These are phyloP conservation scores for Colletotrichum cuscutae DNA, from an alignment of 2,329 filamentous ascomycete species.

Conservation along the genomic window DNA sequence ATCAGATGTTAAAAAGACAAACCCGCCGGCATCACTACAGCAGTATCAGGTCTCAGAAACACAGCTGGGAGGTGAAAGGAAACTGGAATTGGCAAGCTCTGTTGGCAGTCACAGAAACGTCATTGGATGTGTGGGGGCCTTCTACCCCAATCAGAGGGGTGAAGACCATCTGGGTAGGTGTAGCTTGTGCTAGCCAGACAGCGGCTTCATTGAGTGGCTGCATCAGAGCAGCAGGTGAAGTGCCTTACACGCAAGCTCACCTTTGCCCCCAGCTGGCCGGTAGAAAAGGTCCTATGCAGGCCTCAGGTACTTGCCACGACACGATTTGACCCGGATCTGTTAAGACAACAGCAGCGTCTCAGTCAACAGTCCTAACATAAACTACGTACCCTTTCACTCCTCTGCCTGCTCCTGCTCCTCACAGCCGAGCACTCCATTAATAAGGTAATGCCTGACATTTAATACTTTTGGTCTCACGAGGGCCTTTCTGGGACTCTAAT, in stretches of 20 bases:
- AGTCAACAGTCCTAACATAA: fast-evolving
- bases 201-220: neutral
- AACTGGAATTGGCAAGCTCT: neutral
- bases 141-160: conserved; percentile 12
- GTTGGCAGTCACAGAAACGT: conserved; percentile 32
- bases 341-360: neutral
- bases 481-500: conserved; percentile 6
- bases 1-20: neutral
- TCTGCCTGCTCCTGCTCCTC: conserved; percentile 15
- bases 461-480: neutral
- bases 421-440: neutral
- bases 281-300: conserved; percentile 6
- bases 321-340: neutral
- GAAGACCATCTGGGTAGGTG: neutral
- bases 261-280: conserved; percentile 7
- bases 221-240: neutral
- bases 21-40: neutral
- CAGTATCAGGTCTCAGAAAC: neutral
- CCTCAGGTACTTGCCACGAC: neutral
- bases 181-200: neutral
- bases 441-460: neutral
- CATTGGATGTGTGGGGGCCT: conserved; percentile 28
- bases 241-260: neutral
- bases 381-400: neutral
- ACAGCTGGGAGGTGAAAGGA: conserved; percentile 4